Evolutionary conservation across 495 filamentous ascomycete genomes (phyloP), one percentile per base, ranked within the genome.

Genomic region (Neurospora tetrasperma): DNA sequence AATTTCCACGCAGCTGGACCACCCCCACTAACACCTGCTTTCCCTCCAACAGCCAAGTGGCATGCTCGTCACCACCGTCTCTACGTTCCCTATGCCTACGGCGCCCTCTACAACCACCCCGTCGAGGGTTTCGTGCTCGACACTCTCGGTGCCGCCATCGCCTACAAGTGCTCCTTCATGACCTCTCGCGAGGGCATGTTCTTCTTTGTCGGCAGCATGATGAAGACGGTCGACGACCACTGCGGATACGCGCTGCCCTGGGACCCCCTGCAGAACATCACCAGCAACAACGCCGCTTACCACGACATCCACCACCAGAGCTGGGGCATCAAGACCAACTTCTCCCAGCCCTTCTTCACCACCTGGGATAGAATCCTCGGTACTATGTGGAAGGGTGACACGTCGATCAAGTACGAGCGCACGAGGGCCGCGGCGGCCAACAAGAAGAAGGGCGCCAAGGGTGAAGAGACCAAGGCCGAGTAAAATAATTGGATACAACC

Each of bases 251-350:
- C 87, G n/a, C 89, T 99, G 70, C 96, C 96, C 7, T 98, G 91
- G 89, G 95, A 99, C 81, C 96, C 96, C 23, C 85, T 98, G 74
- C 94, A 98, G 85, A 90, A 89, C 78, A 83, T 97, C 41, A 96
- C 93, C 43, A 90, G 91, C 78, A 97, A 99, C 84, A 97, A 98
- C 76, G 93, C 96, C 23, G 90, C 89, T 27, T 99, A 97, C 82
- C 96, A 99, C 80, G 96, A 99, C 80, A 93, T 99, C 70, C 96
- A 99, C 81, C 96, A 99, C 82, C 96, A 99, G 83, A 97, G 93
- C 83, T 99, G 95, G 96, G 96, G 96, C 69, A 97, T 99, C 85
- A 98, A 96, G 87, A 87, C 89, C 74, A 84, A 88, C 81, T 89
- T 86, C 74, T 91, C 90, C 1, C 93, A 96, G 79, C 93, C 93